Conservation (phyloP, 116 monocot species). For the Posidonia oceanica region DNA sequence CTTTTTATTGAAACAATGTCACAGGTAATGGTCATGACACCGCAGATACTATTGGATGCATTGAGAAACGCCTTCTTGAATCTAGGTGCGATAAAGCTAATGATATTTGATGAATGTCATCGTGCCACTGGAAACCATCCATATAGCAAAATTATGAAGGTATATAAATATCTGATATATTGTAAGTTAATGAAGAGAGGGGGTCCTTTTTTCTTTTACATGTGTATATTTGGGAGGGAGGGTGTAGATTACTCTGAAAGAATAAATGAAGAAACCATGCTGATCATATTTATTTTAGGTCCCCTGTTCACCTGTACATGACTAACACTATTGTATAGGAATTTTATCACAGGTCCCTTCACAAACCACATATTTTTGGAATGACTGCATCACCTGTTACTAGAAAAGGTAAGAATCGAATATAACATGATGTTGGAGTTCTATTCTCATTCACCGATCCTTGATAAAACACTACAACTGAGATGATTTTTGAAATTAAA, state of each 20-base stretch:
- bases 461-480: too few relatives aligned
- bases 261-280: too few relatives aligned
- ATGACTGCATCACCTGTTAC: constrained; percentile 86
- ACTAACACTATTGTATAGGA: constrained; percentile 29
- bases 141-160: constrained; percentile 85
- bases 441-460: neutral
- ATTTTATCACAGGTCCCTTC: constrained; percentile 55
- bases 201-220: neutral
- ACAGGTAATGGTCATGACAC: constrained; percentile 94
- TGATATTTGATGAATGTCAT: constrained; percentile 95
- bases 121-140: constrained; percentile 77
- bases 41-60: constrained; percentile 76
- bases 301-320: too few relatives aligned
- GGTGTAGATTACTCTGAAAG: too few relatives aligned
- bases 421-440: neutral
- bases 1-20: neutral
- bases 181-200: neutral
- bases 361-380: constrained; percentile 69
- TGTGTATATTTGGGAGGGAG: too few relatives aligned
- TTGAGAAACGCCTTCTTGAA: constrained; percentile 68
- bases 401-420: constrained; percentile 56
- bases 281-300: too few relatives aligned
- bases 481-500: too few relatives aligned
- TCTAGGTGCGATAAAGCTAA: constrained; percentile 34
- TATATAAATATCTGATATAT: constrained; percentile 11